Evolutionary conservation across 2,329 filamentous ascomycete genomes (phyloP).

Genomic region (Escovopsis sp.): DNA sequence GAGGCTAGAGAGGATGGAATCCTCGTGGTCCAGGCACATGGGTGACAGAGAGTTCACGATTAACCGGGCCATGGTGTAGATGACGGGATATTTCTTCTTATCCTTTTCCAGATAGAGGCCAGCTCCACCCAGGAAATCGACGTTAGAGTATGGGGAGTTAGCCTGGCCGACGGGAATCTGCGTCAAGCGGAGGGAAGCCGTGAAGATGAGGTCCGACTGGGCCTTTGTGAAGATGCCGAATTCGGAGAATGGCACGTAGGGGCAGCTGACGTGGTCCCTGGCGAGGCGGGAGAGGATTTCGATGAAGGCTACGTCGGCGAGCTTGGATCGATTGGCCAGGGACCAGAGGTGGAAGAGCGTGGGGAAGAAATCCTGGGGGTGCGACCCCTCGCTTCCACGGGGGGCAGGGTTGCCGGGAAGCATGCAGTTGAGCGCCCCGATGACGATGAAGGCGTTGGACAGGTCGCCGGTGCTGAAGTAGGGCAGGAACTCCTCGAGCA

Average conservation of each 20-base stretch:
- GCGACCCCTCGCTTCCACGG: conserved; percentile 55
- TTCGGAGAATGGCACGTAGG: conserved; percentile 65
- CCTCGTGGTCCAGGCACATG: conserved; percentile 57
- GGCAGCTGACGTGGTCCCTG: conserved; percentile 62
- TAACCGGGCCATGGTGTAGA: conserved; percentile 86
- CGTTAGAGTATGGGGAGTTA: conserved; percentile 75
- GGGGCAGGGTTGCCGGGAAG: conserved; percentile 73
- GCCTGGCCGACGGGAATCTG: conserved; percentile 96
- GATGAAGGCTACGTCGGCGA: conserved; percentile 73
- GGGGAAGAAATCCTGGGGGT: conserved; percentile 77
- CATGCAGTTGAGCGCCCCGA: conserved; percentile 71
- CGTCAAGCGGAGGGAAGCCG: conserved; percentile 71
- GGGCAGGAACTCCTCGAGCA: conserved; percentile 66
- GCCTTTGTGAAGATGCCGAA: conserved; percentile 86
- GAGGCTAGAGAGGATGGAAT: conserved; percentile 69
- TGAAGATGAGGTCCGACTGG: conserved; percentile 87
- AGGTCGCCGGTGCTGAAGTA: conserved; percentile 91
- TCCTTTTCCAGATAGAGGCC: conserved; percentile 84
- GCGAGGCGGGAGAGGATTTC: conserved; percentile 82
- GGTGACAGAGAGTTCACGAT: conserved; percentile 89
- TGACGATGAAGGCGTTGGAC: conserved; percentile 85
- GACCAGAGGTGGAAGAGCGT: conserved; percentile 97
- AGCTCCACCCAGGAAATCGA: conserved; percentile 72
- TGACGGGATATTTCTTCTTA: conserved; percentile 78
- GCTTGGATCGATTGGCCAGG: conserved; percentile 75